These are phyloP conservation scores for Umbelopsis vinacea DNA, from an alignment of 192 early-diverging fungal species.

Conservation along the genomic window DNA sequence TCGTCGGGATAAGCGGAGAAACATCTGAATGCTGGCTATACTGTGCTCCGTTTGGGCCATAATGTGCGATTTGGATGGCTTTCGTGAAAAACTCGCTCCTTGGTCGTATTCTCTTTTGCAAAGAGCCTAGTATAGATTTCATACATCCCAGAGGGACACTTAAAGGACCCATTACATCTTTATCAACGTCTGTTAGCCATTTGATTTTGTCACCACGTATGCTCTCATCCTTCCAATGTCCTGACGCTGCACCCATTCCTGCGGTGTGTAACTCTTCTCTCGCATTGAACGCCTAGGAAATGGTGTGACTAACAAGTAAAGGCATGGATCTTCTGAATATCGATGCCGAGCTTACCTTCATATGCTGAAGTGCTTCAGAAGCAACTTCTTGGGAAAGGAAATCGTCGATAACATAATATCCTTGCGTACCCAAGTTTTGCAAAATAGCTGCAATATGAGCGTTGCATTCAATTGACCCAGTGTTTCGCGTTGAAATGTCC, in stretches of 20 bases:
- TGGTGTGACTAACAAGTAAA: neutral
- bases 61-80: constrained; percentile 5
- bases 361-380: neutral
- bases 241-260: neutral
- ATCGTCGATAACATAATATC: neutral
- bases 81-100: neutral
- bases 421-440: neutral
- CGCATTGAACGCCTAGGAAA: neutral
- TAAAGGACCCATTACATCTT: neutral
- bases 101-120: neutral
- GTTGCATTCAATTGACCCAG: neutral
- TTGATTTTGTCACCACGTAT: neutral
- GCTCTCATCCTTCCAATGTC: neutral
- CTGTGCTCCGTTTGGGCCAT: neutral
- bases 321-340: neutral
- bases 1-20: neutral
- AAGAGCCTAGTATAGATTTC: neutral
- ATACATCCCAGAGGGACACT: neutral
- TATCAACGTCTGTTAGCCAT: neutral
- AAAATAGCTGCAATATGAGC: neutral
- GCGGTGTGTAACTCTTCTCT: neutral
- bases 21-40: neutral
- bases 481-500: too few relatives aligned
- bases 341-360: neutral
- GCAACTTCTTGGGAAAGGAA: neutral